Conservation (phyloP, 768 basidiomycete species). For the Crepidotus variabilis region DNA sequence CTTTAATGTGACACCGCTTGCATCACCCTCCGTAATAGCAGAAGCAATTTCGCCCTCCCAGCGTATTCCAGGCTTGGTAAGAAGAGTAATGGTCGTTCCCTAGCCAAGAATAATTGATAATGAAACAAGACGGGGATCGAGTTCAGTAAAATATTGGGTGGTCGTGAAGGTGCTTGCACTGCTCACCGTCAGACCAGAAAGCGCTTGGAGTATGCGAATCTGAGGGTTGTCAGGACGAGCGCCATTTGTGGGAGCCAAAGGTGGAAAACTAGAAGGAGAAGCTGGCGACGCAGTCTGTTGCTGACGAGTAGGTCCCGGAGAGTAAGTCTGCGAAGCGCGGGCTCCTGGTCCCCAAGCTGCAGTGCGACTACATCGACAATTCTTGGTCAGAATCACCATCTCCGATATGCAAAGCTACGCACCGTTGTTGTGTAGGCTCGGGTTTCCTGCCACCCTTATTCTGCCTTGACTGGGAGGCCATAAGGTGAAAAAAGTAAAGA, state of each 20-base stretch:
- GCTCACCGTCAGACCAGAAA: conserved; percentile 71
- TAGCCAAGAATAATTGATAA: conserved; percentile 22
- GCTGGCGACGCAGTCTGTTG: conserved; percentile 13
- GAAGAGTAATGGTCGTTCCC: conserved; percentile 80
- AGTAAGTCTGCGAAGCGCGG: conserved; percentile 70
- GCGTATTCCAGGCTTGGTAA: conserved; percentile 65
- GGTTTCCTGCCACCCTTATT: conserved; percentile 64
- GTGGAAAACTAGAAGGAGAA: conserved; percentile 37
- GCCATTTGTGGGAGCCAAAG: conserved; percentile 47
- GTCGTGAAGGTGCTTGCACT: neutral
- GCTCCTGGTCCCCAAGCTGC: conserved; percentile 62
- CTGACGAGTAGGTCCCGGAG: conserved; percentile 43
- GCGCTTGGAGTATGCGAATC: conserved; percentile 59
- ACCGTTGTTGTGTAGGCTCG: conserved; percentile 56
- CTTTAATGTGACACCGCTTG: conserved; percentile 67
- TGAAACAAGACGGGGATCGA: neutral
- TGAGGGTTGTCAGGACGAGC: conserved; percentile 43
- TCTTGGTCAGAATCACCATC: conserved; percentile 25
- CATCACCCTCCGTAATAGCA: conserved; percentile 62
- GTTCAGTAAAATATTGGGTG: neutral
- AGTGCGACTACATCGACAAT: conserved; percentile 25
- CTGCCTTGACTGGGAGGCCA: conserved; percentile 66
- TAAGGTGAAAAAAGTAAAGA: conserved; percentile 28
- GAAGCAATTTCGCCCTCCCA: conserved; percentile 71
- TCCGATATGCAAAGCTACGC: conserved; percentile 13